Percentiles rank a stretch among this genome's conserved stretches.
Evolutionary conservation across 2,329 filamentous ascomycete genomes (phyloP).

Genomic region (Hypomyces perniciosus): DNA sequence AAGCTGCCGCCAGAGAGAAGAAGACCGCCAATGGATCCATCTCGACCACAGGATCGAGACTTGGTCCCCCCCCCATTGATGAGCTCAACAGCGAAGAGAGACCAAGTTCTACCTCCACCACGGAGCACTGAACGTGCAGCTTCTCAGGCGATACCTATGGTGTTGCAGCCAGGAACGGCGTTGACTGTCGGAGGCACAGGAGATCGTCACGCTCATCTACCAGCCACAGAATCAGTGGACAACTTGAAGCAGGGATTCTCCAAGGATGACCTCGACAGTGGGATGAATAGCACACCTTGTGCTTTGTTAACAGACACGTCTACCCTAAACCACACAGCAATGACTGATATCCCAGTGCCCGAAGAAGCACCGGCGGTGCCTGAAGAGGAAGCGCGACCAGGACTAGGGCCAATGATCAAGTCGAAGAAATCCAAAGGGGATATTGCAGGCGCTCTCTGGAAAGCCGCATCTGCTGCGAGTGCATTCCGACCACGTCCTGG

Average conservation of each 20-base stretch:
- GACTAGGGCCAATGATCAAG: constrained; percentile 86
- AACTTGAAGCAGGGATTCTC: background rate
- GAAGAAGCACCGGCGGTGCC: background rate
- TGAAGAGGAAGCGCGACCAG: constrained; percentile 53
- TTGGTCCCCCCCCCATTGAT: constrained; percentile 54
- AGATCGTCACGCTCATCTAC: constrained; percentile 25
- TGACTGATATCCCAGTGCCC: background rate
- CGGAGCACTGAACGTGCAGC: constrained; percentile 46
- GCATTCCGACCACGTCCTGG: constrained; percentile 82
- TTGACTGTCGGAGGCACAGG: constrained; percentile 26
- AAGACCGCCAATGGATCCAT: constrained; percentile 60
- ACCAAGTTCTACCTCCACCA: constrained; percentile 42
- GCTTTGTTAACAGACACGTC: background rate
- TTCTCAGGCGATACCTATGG: constrained; percentile 33
- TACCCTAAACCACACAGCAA: background rate
- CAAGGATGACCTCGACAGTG: background rate
- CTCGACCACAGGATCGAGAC: constrained; percentile 48
- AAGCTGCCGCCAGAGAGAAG: constrained; percentile 56
- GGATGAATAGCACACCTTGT: background rate
- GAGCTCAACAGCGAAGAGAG: constrained; percentile 42
- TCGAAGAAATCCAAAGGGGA: constrained; percentile 67
- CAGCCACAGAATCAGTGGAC: constrained; percentile 8
- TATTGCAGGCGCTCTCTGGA: constrained; percentile 70
- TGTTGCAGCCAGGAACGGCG: constrained; percentile 13
- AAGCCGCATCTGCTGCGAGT: constrained; percentile 53